A percentile compares a stretch with the other conserved stretches of the same genome.
Conservation (phyloP, 1,284 basidiomycete species). For the Austroboletus olivaceoglutinosus region DNA sequence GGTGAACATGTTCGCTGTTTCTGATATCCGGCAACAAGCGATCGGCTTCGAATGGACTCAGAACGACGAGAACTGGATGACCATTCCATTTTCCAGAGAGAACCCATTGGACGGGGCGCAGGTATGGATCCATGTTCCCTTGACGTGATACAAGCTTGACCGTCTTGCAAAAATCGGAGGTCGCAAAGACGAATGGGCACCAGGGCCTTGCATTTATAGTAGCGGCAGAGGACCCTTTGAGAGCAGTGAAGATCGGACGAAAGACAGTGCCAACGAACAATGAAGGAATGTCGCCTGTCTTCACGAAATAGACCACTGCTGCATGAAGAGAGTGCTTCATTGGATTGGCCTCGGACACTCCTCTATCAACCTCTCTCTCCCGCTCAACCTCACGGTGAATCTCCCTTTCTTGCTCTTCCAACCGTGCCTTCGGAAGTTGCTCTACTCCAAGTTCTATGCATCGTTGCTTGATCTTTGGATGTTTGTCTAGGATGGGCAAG, state of each 20-base stretch:
- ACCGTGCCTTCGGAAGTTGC: background rate
- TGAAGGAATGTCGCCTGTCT: conserved; percentile 10
- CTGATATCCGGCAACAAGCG: background rate
- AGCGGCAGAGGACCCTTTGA: background rate
- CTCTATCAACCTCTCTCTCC: background rate
- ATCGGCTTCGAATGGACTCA: conserved; percentile 35
- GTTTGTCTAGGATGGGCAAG: background rate
- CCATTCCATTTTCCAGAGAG: conserved; percentile 19
- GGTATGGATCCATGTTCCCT: conserved; percentile 24
- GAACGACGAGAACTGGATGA: conserved; percentile 27
- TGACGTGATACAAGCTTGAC: too few relatives aligned
- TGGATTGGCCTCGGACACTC: background rate
- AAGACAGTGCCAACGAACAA: background rate
- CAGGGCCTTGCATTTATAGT: conserved; percentile 3
- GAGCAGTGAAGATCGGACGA: conserved; percentile 4
- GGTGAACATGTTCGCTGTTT: background rate
- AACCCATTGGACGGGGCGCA: conserved; percentile 44
- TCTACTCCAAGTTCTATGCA: background rate
- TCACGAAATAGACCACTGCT: conserved; percentile 19
- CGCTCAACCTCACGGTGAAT: background rate
- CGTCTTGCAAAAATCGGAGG: too few relatives aligned
- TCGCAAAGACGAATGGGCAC: conserved; percentile 13
- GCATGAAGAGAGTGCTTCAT: conserved; percentile 12
- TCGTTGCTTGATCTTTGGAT: background rate
- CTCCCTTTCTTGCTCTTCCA: background rate